A percentile compares a stretch with the other conserved stretches of the same genome.
phyloP scores from a whole-genome alignment of 371 early-diverging fungal genomes.

The Apophysomyces variabilis region DNA sequence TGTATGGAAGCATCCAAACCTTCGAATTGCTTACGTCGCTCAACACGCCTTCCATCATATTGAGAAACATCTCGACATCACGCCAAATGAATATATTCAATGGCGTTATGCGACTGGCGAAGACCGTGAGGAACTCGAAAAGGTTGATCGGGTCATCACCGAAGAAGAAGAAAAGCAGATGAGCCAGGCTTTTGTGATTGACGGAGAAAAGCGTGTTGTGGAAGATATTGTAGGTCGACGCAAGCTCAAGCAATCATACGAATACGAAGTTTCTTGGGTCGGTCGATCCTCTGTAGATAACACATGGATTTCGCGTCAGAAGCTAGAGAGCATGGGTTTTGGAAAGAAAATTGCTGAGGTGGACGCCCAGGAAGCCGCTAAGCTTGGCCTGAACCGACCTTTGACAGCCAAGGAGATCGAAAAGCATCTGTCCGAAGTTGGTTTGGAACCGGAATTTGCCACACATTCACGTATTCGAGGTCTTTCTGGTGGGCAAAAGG shows the following conservation, averaged over 20 bases:
- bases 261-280: constrained; percentile 67
- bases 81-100: constrained; percentile 70
- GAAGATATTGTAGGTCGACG: constrained; percentile 65
- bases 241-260: constrained; percentile 68
- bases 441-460: constrained; percentile 71
- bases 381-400: constrained; percentile 62
- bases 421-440: constrained; percentile 70
- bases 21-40: constrained; percentile 77
- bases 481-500: constrained; percentile 90
- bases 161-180: constrained; percentile 66
- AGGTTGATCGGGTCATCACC: constrained; percentile 61
- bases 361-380: constrained; percentile 68
- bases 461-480: constrained; percentile 82
- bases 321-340: constrained; percentile 69
- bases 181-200: constrained; percentile 61
- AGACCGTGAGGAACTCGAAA: constrained; percentile 67
- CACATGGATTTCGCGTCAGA: constrained; percentile 72
- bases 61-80: constrained; percentile 67
- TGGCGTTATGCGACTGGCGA: constrained; percentile 73
- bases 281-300: constrained; percentile 62
- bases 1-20: constrained; percentile 59
- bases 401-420: constrained; percentile 67
- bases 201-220: constrained; percentile 64
- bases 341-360: constrained; percentile 64
- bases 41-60: constrained; percentile 82